phyloP scores from a whole-genome alignment of 1,284 basidiomycete species.

The Cutaneotrichosporon cyanovorans region DNA sequence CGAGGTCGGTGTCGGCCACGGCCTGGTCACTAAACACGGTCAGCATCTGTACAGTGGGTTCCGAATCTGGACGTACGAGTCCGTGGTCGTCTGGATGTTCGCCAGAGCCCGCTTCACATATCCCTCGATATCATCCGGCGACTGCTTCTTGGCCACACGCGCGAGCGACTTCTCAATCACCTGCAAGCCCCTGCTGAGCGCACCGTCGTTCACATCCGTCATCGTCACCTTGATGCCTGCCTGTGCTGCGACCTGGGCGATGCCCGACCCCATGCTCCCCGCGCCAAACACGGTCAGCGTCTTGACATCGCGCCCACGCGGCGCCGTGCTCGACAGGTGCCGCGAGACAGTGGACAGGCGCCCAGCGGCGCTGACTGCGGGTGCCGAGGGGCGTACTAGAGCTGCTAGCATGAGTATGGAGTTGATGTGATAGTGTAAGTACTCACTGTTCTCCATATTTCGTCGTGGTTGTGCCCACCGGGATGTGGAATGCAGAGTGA shows the following conservation, averaged over 20 bases:
- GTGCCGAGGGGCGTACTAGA: neutral
- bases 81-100: conserved; percentile 50
- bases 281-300: conserved; percentile 47
- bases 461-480: too few species aligned
- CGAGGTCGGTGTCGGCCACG: conserved; percentile 50
- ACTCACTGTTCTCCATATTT: too few species aligned
- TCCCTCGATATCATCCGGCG: conserved; percentile 45
- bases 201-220: conserved; percentile 45
- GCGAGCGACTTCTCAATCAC: conserved; percentile 52
- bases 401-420: neutral
- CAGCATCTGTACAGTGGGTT: neutral
- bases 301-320: conserved; percentile 24
- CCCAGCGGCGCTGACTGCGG: conserved; percentile 3
- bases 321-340: conserved; percentile 3
- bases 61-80: too few species aligned
- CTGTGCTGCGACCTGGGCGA: conserved; percentile 50
- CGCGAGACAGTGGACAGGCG: conserved; percentile 10
- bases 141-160: conserved; percentile 50
- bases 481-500: too few species aligned
- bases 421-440: too few species aligned
- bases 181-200: conserved; percentile 40
- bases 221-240: conserved; percentile 47
- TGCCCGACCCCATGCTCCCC: conserved; percentile 51
- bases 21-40: too few species aligned
- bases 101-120: conserved; percentile 43